These are phyloP conservation scores for Gymnopilus junonius DNA, from an alignment of 768 basidiomycete species.

Conservation along the genomic window DNA sequence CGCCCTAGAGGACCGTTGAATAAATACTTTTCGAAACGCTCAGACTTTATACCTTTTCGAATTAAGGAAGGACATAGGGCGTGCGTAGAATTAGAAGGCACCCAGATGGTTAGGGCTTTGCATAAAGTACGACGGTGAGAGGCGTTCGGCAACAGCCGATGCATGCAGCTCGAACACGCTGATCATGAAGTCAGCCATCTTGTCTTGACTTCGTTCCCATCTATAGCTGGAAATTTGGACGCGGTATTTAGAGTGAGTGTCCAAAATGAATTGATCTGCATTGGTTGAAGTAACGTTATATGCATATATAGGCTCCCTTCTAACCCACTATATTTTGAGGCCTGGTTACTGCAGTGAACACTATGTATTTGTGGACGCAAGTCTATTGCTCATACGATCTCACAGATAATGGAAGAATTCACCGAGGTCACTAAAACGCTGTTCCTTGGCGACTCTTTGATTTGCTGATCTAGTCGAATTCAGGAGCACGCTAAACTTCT, in stretches of 20 bases:
- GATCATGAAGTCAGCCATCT: neutral
- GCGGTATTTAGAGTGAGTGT: neutral
- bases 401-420: slow-evolving; percentile 22
- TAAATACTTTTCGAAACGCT: neutral
- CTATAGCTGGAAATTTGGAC: no score
- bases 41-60: neutral
- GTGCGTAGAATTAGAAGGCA: neutral
- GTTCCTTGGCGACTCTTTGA: neutral
- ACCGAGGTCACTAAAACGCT: slow-evolving; percentile 24
- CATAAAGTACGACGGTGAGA: slow-evolving; percentile 8
- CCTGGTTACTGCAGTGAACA: neutral
- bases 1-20: neutral
- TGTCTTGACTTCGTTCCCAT: no score
- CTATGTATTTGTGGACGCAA: neutral
- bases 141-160: slow-evolving; percentile 4
- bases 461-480: neutral
- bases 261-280: neutral
- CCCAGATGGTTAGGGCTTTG: neutral
- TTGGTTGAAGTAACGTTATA: neutral
- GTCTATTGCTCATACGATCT: neutral
- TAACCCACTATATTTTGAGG: neutral
- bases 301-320: neutral
- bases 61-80: slow-evolving; percentile 5
- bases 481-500: slow-evolving; percentile 64
- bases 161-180: neutral